Conservation (phyloP, 108 stramenopile genomes). For the Fragilaria crotonensis region DNA sequence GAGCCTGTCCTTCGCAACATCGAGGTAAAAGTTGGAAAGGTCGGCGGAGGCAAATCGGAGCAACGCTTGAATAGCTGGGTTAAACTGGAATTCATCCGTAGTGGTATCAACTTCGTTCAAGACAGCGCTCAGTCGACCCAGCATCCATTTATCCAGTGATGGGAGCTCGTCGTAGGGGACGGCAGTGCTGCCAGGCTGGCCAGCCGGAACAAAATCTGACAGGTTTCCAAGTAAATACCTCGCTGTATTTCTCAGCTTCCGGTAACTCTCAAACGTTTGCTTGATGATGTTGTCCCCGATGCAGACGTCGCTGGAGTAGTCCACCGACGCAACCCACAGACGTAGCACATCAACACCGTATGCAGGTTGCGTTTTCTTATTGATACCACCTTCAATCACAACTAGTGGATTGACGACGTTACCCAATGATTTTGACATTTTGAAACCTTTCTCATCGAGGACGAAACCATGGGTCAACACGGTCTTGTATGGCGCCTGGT, state of each 20-base stretch:
- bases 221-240: slow-evolving; percentile 93
- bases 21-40: slow-evolving; percentile 95
- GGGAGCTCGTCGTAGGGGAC: slow-evolving; percentile 82
- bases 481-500: slow-evolving; percentile 87
- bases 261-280: slow-evolving; percentile 92
- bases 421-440: slow-evolving; percentile 98
- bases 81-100: slow-evolving; percentile 83
- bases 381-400: slow-evolving; percentile 94
- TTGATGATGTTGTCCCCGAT: slow-evolving; percentile 90
- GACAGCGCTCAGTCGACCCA: slow-evolving; percentile 68
- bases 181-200: slow-evolving; percentile 31
- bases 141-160: slow-evolving; percentile 94
- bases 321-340: slow-evolving; percentile 95
- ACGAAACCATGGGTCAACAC: slow-evolving; percentile 99
- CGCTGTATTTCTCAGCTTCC: slow-evolving; percentile 94
- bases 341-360: slow-evolving; percentile 98
- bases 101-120: slow-evolving; percentile 86
- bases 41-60: slow-evolving; percentile 86
- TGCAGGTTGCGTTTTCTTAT: slow-evolving; percentile 91
- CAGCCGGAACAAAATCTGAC: slow-evolving; percentile 79
- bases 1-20: slow-evolving; percentile 95
- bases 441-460: slow-evolving; percentile 96
- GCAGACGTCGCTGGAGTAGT: slow-evolving; percentile 92
- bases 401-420: slow-evolving; percentile 93
- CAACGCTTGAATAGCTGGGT: slow-evolving; percentile 76